phyloP scores from a whole-genome alignment of 2,329 filamentous ascomycete genomes.

The Ceratocystis alfenasii region DNA sequence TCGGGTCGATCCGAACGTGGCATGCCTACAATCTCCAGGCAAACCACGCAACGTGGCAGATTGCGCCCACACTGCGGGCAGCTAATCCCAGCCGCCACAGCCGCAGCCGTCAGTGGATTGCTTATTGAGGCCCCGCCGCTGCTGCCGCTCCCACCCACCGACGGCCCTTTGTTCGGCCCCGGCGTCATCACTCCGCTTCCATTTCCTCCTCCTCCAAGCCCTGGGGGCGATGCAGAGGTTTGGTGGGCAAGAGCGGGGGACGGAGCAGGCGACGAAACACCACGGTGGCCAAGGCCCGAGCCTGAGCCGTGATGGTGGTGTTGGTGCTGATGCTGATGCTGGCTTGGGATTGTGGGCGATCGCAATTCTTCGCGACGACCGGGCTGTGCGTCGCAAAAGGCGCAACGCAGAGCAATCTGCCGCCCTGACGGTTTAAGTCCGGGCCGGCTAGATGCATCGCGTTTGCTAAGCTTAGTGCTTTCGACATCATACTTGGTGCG shows the following conservation, averaged over 20 bases:
- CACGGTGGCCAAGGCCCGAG: neutral
- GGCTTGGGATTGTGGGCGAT: constrained; percentile 30
- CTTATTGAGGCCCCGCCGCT: constrained; percentile 24
- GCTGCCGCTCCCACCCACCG: constrained; percentile 23
- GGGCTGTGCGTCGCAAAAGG: constrained; percentile 58
- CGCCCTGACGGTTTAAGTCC: constrained; percentile 52
- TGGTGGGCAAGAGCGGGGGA: neutral
- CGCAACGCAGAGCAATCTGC: constrained; percentile 63
- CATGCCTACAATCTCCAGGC: constrained; percentile 53
- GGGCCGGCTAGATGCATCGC: constrained; percentile 43
- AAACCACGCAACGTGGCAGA: constrained; percentile 55
- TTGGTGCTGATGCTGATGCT: constrained; percentile 20
- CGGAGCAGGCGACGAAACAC: neutral
- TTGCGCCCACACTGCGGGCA: constrained; percentile 57
- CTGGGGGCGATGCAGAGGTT: constrained; percentile 13
- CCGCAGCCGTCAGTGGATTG: constrained; percentile 48
- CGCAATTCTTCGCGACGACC: constrained; percentile 26
- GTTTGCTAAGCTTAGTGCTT: constrained; percentile 57
- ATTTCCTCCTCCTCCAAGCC: neutral
- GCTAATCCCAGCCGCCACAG: constrained; percentile 48
- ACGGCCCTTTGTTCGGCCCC: neutral
- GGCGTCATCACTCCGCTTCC: constrained; percentile 1
- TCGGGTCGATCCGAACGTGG: constrained; percentile 49
- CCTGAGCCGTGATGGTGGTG: constrained; percentile 16
- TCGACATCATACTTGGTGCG: constrained; percentile 68